phyloP scores from a whole-genome alignment of 2,329 filamentous ascomycete genomes.

The Monosporascus sp. region DNA sequence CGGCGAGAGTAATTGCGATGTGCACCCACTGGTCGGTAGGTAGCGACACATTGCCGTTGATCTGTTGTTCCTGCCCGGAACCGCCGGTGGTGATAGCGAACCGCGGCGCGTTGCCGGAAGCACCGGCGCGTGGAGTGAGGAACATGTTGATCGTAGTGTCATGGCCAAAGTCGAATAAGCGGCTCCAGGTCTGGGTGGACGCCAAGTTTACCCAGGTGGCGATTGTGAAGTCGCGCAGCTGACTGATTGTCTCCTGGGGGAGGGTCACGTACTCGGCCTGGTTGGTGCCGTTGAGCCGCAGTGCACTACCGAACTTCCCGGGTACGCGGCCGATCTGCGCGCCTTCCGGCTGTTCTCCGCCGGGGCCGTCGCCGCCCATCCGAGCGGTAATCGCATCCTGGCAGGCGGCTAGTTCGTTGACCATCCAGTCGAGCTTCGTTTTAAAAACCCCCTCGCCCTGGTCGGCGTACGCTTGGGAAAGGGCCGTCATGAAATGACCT shows the following conservation, averaged over 20 bases:
- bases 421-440: conserved; percentile 28
- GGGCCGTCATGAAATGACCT: conserved; percentile 27
- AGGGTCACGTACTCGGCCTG: conserved; percentile 12
- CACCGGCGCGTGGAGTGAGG: conserved; percentile 9
- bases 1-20: conserved; percentile 11
- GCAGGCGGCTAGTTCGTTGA: conserved; percentile 23
- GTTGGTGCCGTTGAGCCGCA: conserved; percentile 4
- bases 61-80: conserved; percentile 8
- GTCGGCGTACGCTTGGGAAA: conserved; percentile 27
- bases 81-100: conserved; percentile 15
- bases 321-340: conserved; percentile 7
- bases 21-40: conserved; percentile 12
- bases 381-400: conserved; percentile 26
- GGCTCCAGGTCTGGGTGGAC: conserved; percentile 6
- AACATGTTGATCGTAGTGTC: conserved; percentile 14
- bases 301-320: conserved; percentile 13
- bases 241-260: conserved; percentile 15
- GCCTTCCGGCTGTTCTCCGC: background rate
- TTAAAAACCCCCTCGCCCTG: conserved; percentile 25
- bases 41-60: conserved; percentile 9
- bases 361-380: conserved; percentile 9
- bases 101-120: conserved; percentile 5
- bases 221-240: conserved; percentile 15
- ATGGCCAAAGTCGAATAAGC: conserved; percentile 16
- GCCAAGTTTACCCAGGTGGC: conserved; percentile 13